Percentiles rank a stretch among this genome's conserved stretches.
Evolutionary conservation across 495 filamentous ascomycete species (phyloP).

Genomic region (Tetracladium marchalianum): DNA sequence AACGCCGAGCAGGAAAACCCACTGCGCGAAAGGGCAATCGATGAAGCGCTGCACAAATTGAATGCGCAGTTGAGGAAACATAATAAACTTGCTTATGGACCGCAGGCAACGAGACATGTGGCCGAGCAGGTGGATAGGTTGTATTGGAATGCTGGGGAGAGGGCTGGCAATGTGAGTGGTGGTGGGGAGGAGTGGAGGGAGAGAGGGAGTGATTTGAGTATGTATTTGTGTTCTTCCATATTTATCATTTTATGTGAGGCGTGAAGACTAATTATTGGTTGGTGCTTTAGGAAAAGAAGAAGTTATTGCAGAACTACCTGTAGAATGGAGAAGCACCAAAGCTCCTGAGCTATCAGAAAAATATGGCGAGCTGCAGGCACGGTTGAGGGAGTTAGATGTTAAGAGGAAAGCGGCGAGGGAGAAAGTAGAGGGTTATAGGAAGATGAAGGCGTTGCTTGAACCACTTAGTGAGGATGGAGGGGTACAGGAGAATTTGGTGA

Average conservation of each 20-base stretch:
- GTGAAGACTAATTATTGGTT: neutral
- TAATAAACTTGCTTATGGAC: slow-evolving; percentile 58
- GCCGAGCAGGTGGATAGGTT: slow-evolving; percentile 72
- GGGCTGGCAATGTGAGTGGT: slow-evolving; percentile 21
- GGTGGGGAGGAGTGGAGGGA: slow-evolving; percentile 34
- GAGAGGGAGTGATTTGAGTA: slow-evolving; percentile 31
- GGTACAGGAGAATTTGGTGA: slow-evolving; percentile 72
- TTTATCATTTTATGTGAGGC: too few species aligned
- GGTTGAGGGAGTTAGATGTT: slow-evolving; percentile 40
- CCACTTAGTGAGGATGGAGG: slow-evolving; percentile 47
- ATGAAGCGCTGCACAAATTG: slow-evolving; percentile 40
- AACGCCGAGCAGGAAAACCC: slow-evolving; percentile 37
- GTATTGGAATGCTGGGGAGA: slow-evolving; percentile 48
- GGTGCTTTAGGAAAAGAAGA: slow-evolving; percentile 25
- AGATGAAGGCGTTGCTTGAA: slow-evolving; percentile 46
- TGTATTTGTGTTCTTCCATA: slow-evolving; percentile 6
- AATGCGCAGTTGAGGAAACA: slow-evolving; percentile 62
- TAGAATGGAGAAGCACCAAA: slow-evolving; percentile 26
- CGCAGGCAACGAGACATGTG: slow-evolving; percentile 67
- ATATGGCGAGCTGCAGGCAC: slow-evolving; percentile 44
- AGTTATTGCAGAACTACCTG: slow-evolving; percentile 33
- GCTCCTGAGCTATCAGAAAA: slow-evolving; percentile 26
- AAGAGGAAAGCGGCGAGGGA: slow-evolving; percentile 41
- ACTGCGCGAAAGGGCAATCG: slow-evolving; percentile 41
- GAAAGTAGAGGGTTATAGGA: slow-evolving; percentile 45